Conservation (phyloP, 2,329 filamentous ascomycete species). For the Colletotrichum gloeosporioides region DNA sequence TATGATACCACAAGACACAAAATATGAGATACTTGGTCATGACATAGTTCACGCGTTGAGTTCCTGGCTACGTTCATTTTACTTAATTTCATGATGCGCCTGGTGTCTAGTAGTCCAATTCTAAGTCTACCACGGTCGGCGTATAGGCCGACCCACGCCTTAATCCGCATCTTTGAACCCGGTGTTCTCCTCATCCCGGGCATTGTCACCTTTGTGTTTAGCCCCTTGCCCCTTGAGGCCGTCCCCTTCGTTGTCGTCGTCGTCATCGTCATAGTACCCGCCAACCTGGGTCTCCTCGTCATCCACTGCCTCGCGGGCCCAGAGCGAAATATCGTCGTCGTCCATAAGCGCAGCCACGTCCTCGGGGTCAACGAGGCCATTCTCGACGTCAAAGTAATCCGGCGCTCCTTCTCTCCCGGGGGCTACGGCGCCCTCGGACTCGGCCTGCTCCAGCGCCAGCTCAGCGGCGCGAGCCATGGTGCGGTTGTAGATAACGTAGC, state of each 20-base stretch:
- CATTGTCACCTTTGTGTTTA: not conserved
- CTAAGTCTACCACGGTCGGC: not conserved
- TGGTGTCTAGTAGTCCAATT: not conserved
- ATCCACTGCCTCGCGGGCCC: constrained; percentile 50
- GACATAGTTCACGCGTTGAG: not conserved
- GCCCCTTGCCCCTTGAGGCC: not conserved
- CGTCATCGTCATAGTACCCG: constrained; percentile 33
- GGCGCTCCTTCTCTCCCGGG: constrained; percentile 1
- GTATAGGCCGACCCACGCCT: not conserved
- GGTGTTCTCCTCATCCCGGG: not conserved
- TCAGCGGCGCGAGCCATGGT: constrained; percentile 69
- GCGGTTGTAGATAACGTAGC: constrained; percentile 82
- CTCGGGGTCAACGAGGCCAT: constrained; percentile 49
- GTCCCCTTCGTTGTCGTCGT: constrained; percentile 31
- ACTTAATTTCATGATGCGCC: not conserved
- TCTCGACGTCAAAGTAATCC: constrained; percentile 51
- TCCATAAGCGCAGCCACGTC: constrained; percentile 61
- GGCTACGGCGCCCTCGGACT: constrained; percentile 23
- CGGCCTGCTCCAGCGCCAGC: constrained; percentile 53
- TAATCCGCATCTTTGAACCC: not conserved
- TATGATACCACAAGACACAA: constrained; percentile 17
- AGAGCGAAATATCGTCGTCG: constrained; percentile 64
- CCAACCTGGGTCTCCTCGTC: constrained; percentile 26
- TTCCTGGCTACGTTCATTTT: not conserved
- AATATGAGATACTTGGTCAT: constrained; percentile 16